These are phyloP conservation scores for Marasmius fiardii DNA, from an alignment of 1,284 basidiomycete genomes.

Conservation along the genomic window DNA sequence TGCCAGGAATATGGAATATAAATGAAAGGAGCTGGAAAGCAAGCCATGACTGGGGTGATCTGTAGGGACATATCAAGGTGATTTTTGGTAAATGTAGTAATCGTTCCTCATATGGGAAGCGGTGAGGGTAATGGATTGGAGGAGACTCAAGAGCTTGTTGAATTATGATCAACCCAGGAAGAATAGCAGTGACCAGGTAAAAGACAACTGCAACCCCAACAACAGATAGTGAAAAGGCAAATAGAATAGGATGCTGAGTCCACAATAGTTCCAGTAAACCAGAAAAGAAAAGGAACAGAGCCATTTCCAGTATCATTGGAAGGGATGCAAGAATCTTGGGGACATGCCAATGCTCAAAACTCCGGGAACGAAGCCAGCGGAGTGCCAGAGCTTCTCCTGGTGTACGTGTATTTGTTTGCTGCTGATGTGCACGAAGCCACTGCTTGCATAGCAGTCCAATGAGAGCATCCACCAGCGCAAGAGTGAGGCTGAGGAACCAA, in stretches of 20 bases:
- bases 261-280: conserved; percentile 6
- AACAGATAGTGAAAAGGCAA: background rate
- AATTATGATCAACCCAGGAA: background rate
- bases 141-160: background rate
- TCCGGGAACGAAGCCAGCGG: background rate
- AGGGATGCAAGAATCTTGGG: background rate
- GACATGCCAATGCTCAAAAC: background rate
- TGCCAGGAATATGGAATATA: background rate
- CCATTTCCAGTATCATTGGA: conserved; percentile 1
- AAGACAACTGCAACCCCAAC: background rate
- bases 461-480: conserved; percentile 3
- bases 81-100: background rate
- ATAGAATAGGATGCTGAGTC: background rate
- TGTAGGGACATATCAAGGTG: background rate
- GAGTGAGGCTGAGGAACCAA: conserved; percentile 10
- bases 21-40: background rate
- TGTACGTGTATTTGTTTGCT: background rate
- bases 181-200: background rate
- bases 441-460: conserved; percentile 12
- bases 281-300: conserved; percentile 5
- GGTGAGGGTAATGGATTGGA: too few species aligned
- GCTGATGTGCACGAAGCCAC: conserved; percentile 11
- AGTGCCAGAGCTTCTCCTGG: background rate
- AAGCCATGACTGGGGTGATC: background rate
- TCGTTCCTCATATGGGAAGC: too few species aligned